Conservation (phyloP, 2,329 filamentous ascomycete genomes). For the Corynespora cassiicola region DNA sequence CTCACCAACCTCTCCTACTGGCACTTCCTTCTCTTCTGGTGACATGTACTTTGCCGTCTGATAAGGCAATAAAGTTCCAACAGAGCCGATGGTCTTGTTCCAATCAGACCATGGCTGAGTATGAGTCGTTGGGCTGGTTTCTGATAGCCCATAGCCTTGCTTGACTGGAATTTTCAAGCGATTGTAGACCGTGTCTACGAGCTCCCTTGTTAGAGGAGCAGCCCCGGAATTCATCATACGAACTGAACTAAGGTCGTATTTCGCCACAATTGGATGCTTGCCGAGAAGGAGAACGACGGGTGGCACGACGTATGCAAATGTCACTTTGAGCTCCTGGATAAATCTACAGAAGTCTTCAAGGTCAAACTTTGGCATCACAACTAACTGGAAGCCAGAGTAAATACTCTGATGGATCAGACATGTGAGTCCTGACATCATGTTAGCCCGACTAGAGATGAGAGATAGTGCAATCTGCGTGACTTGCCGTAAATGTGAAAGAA, state of each 20-base stretch:
- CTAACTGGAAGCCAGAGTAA: slow-evolving; percentile 68
- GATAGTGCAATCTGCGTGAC: too few relatives aligned
- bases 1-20: slow-evolving; percentile 64
- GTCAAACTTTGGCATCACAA: slow-evolving; percentile 82
- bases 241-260: slow-evolving; percentile 80
- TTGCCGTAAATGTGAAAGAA: slow-evolving; percentile 91
- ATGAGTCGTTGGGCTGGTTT: slow-evolving; percentile 82
- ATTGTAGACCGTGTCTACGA: slow-evolving; percentile 77
- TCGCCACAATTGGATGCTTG: slow-evolving; percentile 78
- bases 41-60: slow-evolving; percentile 83
- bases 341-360: slow-evolving; percentile 78
- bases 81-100: slow-evolving; percentile 76
- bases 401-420: slow-evolving; percentile 74
- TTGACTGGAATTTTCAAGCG: slow-evolving; percentile 82
- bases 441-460: slow-evolving; percentile 8
- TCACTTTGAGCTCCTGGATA: slow-evolving; percentile 77
- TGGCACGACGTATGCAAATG: slow-evolving; percentile 82
- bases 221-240: slow-evolving; percentile 89
- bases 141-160: slow-evolving; percentile 90
- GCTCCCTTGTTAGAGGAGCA: slow-evolving; percentile 80
- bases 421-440: slow-evolving; percentile 63
- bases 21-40: slow-evolving; percentile 63
- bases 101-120: slow-evolving; percentile 78
- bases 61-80: slow-evolving; percentile 79
- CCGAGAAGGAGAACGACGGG: slow-evolving; percentile 81